Evolutionary conservation across 495 filamentous ascomycete genomes (phyloP), one percentile per base, ranked within the genome.

Genomic region (Neurospora africana): DNA sequence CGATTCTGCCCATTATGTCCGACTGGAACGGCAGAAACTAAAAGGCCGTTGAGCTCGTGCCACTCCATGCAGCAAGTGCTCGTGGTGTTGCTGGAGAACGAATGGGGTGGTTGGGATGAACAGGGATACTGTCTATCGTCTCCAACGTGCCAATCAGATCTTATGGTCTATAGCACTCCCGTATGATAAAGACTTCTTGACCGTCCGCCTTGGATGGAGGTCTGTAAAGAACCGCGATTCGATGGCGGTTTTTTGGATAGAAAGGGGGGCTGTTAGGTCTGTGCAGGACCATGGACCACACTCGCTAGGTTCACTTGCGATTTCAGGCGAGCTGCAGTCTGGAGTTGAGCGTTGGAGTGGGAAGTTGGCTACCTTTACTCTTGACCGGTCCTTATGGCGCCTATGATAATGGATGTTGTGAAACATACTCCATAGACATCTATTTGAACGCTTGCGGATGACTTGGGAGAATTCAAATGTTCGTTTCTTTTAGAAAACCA

Each of bases 171-270:
- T 17, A 30, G 23, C 47, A 58, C n/a, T 11, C 47, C 23, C 11
- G 47, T 58, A 5, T 71, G 74, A 77, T 76, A 76, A 76, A 76
- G 71, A 58, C 23, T 69, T 33, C 71, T 41, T 61, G 70, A 43
- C 44, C 27, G 17, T 68, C 67, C 61, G 41, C 61, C 38, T 44
- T 38, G 68, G 58, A 74, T 68, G 72, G 76, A 74, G 74, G 76
- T 69, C 73, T 53, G 73, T 33, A n/a, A 53, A 68, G 13, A 23
- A 37, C 70, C 33, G 43, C 40, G 68, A 76, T 74, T 74, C 67
- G 68, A 65, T 36, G 39, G 72, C 30, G 43, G 40, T 13, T 10
- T 10, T 35, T 5, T 30, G 65, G 27, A n/a, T 35, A 40, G 39
- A 38, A 68, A 69, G 53, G 65, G 69, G 68, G 69, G 38, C 47